Evolutionary conservation across 176 grass and related monocot species (phyloP).

Genomic region (Poa pratensis): DNA sequence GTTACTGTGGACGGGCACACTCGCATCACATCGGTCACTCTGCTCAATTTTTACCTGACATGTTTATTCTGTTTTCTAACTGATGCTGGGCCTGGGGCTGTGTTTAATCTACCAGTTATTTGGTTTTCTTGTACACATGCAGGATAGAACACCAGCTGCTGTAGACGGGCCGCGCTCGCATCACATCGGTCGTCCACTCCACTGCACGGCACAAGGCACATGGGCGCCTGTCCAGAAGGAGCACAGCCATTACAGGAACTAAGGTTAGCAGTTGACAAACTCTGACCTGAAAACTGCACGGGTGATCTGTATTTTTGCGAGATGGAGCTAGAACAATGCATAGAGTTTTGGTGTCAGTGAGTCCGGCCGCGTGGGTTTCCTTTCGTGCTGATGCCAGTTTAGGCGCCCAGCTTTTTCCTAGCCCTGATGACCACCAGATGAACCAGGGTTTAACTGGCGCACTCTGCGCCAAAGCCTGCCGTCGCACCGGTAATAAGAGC

Average conservation of each 20-base stretch:
- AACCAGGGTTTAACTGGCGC: constrained; percentile 50
- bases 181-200: constrained; percentile 31
- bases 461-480: constrained; percentile 48
- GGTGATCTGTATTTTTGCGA: constrained; percentile 25
- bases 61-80: constrained; percentile 36
- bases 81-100: constrained; percentile 20
- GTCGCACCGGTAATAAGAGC: constrained; percentile 4
- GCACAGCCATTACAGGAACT: constrained; percentile 38
- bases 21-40: constrained; percentile 28
- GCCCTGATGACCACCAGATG: constrained; percentile 26
- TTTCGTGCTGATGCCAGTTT: constrained; percentile 40
- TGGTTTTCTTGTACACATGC: constrained; percentile 15
- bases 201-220: constrained; percentile 33
- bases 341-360: constrained; percentile 33
- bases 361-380: constrained; percentile 33
- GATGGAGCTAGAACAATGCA: constrained; percentile 33
- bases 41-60: constrained; percentile 9
- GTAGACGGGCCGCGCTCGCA: constrained; percentile 11
- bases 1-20: constrained; percentile 8
- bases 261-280: constrained; percentile 41
- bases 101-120: constrained; percentile 16
- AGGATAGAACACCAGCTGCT: constrained; percentile 36
- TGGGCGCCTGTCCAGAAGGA: constrained; percentile 28
- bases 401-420: constrained; percentile 44
- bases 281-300: constrained; percentile 43